Percentiles rank a stretch among this genome's conserved stretches.
These are phyloP conservation scores for Magnaporthiopsis poae DNA, from an alignment of 2,329 filamentous ascomycete genomes.

Conservation along the genomic window DNA sequence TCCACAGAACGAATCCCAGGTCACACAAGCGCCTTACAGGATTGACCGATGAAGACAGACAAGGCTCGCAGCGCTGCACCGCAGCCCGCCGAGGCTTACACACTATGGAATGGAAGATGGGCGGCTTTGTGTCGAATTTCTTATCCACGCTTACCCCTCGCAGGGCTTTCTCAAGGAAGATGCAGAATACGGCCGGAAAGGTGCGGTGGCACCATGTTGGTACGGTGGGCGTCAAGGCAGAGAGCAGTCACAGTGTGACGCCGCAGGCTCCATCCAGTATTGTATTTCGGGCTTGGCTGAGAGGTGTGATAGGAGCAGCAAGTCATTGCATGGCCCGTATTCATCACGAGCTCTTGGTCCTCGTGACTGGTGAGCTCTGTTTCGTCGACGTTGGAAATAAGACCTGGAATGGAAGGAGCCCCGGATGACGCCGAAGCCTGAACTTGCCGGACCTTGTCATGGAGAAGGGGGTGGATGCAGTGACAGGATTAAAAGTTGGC, in stretches of 20 bases:
- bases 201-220: neutral
- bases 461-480: neutral
- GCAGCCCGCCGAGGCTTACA: neutral
- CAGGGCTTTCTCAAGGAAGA: neutral
- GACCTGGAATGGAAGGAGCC: neutral
- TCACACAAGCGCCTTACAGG: neutral
- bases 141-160: neutral
- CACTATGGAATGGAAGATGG: neutral
- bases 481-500: neutral
- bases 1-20: neutral
- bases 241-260: neutral
- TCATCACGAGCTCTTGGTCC: neutral
- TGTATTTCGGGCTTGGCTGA: neutral
- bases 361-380: neutral
- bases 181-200: neutral
- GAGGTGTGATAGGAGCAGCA: neutral
- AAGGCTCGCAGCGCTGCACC: too few species aligned
- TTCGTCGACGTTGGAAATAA: neutral
- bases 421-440: neutral
- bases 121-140: neutral
- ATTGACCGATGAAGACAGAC: neutral
- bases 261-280: neutral
- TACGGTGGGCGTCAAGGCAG: neutral
- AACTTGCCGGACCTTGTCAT: neutral
- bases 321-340: neutral